Base-by-base conservation (phyloP, 2,329 filamentous ascomycete genomes). In the Parasarocladium wereldwijsianum region DNA sequence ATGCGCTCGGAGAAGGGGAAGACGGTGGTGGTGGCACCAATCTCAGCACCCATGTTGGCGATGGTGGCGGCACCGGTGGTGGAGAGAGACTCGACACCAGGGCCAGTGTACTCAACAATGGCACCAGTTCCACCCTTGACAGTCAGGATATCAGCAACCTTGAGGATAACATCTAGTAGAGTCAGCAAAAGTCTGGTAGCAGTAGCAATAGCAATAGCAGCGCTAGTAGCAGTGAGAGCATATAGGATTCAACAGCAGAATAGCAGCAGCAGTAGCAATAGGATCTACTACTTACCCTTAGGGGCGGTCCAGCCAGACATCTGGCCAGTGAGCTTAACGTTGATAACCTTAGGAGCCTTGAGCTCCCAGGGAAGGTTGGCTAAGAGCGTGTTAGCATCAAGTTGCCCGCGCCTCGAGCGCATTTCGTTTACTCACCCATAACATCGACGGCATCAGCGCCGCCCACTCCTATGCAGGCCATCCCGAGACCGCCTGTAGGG, bases 1-100 rank as follows among this genome's bases (percentile, higher is more conserved):
- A 93, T 93, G 52, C 81, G 75, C 57, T 94, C 82, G 64, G 92
- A 93, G 76, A 93, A 98, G 44, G 86, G 85, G 78, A 98, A 98
- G 25, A 96, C 51, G 11, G 85, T 92, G 32, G 87, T 94, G 13
- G 87, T 96, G 35, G 86, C 79, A 47, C 80, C 79, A 40, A 81
- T 80, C 46, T 81, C 75, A 43, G 76, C 74, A 49, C 62, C 38
- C 72, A 81, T 79, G 51, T 76, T 76, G 44, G 60, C 66, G 7
- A 90, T 80, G 1, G 83, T 93, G 15, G 66, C 86, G 79, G 87
- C 87, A 47, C 87, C 87, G 38, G 87, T 94, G 47, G 72, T 75
- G 34, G 73, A 81, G 21, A 93, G 60, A 35, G 62, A 69, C 31
- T 86, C 63, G 22, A 76, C 73, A 58, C 86, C 85, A 42, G 79